Conservation (phyloP, 352 stramenopile genomes). For the Thraustotheca clavata region DNA sequence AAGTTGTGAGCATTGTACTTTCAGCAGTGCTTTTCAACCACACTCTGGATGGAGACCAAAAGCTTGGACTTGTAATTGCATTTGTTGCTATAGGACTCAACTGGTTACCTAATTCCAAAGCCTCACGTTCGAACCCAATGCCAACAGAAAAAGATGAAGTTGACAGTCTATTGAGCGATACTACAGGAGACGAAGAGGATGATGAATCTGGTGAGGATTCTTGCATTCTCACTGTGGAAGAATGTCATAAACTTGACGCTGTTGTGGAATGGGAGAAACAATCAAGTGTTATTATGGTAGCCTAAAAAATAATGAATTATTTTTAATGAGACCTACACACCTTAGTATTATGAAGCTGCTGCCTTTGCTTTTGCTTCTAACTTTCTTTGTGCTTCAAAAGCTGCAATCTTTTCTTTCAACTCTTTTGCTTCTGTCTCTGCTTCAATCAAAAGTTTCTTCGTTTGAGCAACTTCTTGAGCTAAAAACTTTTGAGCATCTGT, state of each 20-base stretch:
- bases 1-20: constrained; percentile 78
- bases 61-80: constrained; percentile 44
- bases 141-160: neutral
- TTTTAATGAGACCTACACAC: no score
- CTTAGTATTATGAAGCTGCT: neutral
- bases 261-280: neutral
- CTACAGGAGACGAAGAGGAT: no score
- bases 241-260: neutral
- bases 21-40: constrained; percentile 79
- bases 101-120: constrained; percentile 35
- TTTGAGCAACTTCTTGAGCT: constrained; percentile 55
- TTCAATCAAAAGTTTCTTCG: constrained; percentile 55
- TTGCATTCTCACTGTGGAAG: neutral
- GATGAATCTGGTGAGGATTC: no score
- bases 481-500: constrained; percentile 74
- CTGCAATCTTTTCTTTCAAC: constrained; percentile 18
- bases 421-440: constrained; percentile 21
- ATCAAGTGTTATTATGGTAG: neutral
- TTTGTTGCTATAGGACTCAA: constrained; percentile 74
- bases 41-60: constrained; percentile 57
- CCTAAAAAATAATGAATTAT: no score
- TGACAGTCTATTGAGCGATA: no score
- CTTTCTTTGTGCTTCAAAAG: constrained; percentile 5
- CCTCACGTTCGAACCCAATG: neutral
- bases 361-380: neutral